A percentile compares a stretch with the other conserved stretches of the same genome.
Evolutionary conservation across 768 basidiomycete species (phyloP).

Genomic region (Leucogyrophana mollusca): DNA sequence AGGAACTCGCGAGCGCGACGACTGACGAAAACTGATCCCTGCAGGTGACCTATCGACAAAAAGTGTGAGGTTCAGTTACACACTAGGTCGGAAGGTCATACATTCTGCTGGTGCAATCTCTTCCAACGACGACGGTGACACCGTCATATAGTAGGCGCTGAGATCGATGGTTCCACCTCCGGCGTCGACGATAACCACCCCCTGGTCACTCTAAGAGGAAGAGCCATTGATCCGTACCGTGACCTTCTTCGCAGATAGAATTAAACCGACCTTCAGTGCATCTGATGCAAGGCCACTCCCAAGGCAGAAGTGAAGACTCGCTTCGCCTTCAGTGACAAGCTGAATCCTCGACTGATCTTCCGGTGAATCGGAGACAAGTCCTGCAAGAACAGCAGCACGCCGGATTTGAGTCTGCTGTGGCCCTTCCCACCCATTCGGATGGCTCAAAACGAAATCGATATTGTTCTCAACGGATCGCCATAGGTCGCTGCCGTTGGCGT

Average conservation of each 20-base stretch:
- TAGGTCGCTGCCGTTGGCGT: slow-evolving; percentile 38
- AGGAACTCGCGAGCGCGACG: slow-evolving; percentile 41
- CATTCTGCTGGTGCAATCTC: slow-evolving; percentile 50
- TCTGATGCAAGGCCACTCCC: slow-evolving; percentile 31
- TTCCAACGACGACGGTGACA: slow-evolving; percentile 34
- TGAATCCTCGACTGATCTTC: slow-evolving; percentile 37
- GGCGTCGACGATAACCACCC: slow-evolving; percentile 57
- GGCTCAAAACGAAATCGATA: slow-evolving; percentile 46
- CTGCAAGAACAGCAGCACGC: slow-evolving; percentile 40
- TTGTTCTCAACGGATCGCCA: slow-evolving; percentile 40
- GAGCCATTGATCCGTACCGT: not conserved
- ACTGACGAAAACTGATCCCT: slow-evolving; percentile 52
- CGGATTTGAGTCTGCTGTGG: slow-evolving; percentile 43
- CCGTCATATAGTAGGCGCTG: slow-evolving; percentile 48
- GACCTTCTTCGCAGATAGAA: not conserved
- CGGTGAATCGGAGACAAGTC: slow-evolving; percentile 35
- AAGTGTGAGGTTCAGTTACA: not conserved
- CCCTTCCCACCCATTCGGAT: slow-evolving; percentile 50
- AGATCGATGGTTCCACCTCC: slow-evolving; percentile 65
- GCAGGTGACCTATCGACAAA: slow-evolving; percentile 43
- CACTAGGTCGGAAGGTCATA: slow-evolving; percentile 14
- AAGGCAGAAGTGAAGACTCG: slow-evolving; percentile 49
- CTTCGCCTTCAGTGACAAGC: slow-evolving; percentile 55
- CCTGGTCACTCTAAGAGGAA: slow-evolving; percentile 37
- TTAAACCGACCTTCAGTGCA: slow-evolving; percentile 22